A percentile compares a stretch with the other conserved stretches of the same genome.
phyloP scores from a whole-genome alignment of 106 monocot genomes.

The Dactylorhiza incarnata region DNA sequence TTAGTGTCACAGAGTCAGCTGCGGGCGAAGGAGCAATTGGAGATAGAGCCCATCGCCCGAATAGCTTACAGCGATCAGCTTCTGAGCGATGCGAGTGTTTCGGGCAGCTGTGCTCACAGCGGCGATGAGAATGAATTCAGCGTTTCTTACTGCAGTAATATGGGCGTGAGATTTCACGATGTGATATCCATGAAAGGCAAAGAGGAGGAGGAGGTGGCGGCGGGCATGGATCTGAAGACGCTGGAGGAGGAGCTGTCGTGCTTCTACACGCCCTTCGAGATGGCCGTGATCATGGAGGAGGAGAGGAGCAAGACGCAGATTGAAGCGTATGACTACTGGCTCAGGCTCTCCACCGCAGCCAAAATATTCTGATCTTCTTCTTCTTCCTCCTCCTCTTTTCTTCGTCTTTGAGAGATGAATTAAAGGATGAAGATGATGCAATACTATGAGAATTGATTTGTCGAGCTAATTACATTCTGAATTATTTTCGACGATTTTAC shows the following conservation, averaged over 20 bases:
- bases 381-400: background rate
- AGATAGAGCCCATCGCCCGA: background rate
- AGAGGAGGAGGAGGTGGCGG: background rate
- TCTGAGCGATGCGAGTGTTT: background rate
- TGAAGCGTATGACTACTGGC: background rate
- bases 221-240: background rate
- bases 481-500: too few species aligned
- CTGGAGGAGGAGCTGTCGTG: background rate
- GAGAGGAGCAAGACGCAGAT: background rate
- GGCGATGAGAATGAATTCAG: background rate
- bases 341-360: background rate
- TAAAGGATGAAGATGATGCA: background rate
- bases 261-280: background rate
- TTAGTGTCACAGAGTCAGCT: background rate
- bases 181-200: background rate
- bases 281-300: background rate
- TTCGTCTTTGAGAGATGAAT: background rate
- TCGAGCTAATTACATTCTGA: too few species aligned
- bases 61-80: background rate
- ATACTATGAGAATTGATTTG: background rate
- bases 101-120: background rate
- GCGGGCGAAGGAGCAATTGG: background rate
- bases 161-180: background rate
- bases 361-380: background rate
- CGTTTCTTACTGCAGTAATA: background rate